These are phyloP conservation scores for Zoysia pacifica DNA, from an alignment of 176 grass and related monocot genomes.

Conservation along the genomic window DNA sequence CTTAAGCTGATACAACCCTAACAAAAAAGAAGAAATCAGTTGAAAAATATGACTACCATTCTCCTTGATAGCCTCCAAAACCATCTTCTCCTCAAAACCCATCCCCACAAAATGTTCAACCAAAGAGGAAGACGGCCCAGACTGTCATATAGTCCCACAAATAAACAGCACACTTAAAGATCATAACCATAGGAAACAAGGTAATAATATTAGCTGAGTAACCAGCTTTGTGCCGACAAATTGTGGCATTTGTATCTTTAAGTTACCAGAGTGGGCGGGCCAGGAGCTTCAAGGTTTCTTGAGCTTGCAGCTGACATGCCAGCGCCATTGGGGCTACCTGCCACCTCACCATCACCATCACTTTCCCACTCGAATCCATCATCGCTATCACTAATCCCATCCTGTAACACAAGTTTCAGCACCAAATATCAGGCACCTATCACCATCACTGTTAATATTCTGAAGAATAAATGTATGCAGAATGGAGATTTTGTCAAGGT, in stretches of 20 bases:
- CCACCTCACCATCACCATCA: slow-evolving; percentile 31
- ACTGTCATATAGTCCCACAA: slow-evolving; percentile 24
- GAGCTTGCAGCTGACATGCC: neutral
- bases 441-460: no score
- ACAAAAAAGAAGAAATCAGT: slow-evolving; percentile 34
- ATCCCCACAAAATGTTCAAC: slow-evolving; percentile 49
- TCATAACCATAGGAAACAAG: slow-evolving; percentile 32
- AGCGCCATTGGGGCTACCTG: neutral
- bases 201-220: slow-evolving; percentile 11
- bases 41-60: slow-evolving; percentile 41
- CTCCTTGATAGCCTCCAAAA: slow-evolving; percentile 53
- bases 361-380: slow-evolving; percentile 44
- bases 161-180: slow-evolving; percentile 13
- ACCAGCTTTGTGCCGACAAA: neutral
- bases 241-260: slow-evolving; percentile 4
- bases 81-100: slow-evolving; percentile 58
- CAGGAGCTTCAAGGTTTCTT: slow-evolving; percentile 27
- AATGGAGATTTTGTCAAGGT: no score
- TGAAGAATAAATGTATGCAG: no score
- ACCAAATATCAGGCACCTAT: neutral
- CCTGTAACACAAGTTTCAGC: slow-evolving; percentile 36
- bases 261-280: neutral
- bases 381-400: slow-evolving; percentile 45
- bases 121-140: slow-evolving; percentile 28
- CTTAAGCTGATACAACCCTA: slow-evolving; percentile 22